Evolutionary conservation across 1,284 basidiomycete species (phyloP), one percentile per base, ranked within the genome.

Genomic region (Anthracocystis walkeri): DNA sequence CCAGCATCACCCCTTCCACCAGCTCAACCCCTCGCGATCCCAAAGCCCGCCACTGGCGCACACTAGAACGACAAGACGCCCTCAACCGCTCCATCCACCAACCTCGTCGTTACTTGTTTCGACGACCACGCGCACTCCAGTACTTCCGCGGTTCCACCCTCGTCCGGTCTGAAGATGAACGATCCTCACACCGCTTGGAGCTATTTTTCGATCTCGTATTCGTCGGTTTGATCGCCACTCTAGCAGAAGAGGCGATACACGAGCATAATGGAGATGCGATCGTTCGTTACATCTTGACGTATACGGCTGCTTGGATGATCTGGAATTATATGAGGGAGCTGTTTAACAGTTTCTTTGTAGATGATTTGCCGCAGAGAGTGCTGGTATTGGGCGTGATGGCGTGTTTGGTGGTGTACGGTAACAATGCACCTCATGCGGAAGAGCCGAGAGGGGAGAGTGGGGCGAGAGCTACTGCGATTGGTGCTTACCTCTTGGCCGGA

Each of bases 331-430:
- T 81, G 75, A 58, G 79, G 20, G 75, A 81, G 42, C 45, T 79
- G 23, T 81, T 82, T 44, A 79, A 82, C 40, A 65, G 69, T n/a
- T 82, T 79, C 41, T 82, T 81, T 40, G 65, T 72, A 23, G 80
- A 81, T 21, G 80, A 82, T 49, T 45, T 82, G 2, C 69, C 62
- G 2, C 79, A 81, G 51, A 53, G 73, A 8, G 27, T 78, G 23
- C 49, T 82, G n/a, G 79, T 81, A 8, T 35, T 82, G 23, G 72
- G 45, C n/a, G 75, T 81, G n/a, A 81, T 82, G 79, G 73, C 70
- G 7, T 71, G 67, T 40, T 48, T 82, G 7, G 64, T 80, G 8
- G 73, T 82, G 8, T 82, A 71, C 31, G 80, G 79, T 1, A 82
- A 82, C 70, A 82, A 82, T 29, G 79, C 80, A 1, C 58, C 75